Evolutionary conservation across 2,329 filamentous ascomycete genomes (phyloP), one percentile per base, ranked within the genome.

Genomic region (Pyricularia grisea): DNA sequence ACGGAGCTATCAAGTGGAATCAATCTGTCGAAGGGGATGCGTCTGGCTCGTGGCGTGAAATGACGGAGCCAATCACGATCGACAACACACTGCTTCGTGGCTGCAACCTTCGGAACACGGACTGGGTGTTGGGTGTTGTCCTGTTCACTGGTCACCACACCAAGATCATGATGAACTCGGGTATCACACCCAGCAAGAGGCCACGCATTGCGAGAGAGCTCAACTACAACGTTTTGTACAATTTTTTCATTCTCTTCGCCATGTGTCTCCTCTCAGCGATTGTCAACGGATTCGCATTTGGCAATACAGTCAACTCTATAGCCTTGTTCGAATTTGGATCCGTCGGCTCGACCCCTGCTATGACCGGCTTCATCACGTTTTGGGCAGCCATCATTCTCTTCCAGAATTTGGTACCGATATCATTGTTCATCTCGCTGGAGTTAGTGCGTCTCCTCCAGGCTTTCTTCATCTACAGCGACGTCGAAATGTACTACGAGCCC

Each of bases 161-260:
- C 42, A 99, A 98, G 81, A 98, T 97, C 78, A 99, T 99, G 95
- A 91, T 97, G 82, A 99, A 99, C 77, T 92, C 95, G 31, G 95
- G 95, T 70, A 90, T 94, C 71, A 99, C 95, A 1, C 95, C 96
- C 14, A 97, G 89, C 77, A 99, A 99, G 82, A 91, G 94, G 71
- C 88, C 95, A 55, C 89, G 92, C 73, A 94, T 99, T 74, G 92
- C 94, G 68, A 90, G 93, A 72, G 94, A 97, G 77, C 86, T 99
- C 73, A 99, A 99, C 82, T 96, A 93, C 87, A 97, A 97, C 78
- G 94, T 99, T 78, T 86, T 98, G 71, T 97, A 94, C 85, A 99
- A 99, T 80, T 98, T 99, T 76, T 83, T 91, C 74, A 89, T 99
- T 73, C 86, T 99, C 17, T 90, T 97, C 75, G 76, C 89, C 76